A percentile compares a stretch with the other conserved stretches of the same genome.
Conservation (phyloP, 306 rosid genomes). For the Casuarina equisetifolia region DNA sequence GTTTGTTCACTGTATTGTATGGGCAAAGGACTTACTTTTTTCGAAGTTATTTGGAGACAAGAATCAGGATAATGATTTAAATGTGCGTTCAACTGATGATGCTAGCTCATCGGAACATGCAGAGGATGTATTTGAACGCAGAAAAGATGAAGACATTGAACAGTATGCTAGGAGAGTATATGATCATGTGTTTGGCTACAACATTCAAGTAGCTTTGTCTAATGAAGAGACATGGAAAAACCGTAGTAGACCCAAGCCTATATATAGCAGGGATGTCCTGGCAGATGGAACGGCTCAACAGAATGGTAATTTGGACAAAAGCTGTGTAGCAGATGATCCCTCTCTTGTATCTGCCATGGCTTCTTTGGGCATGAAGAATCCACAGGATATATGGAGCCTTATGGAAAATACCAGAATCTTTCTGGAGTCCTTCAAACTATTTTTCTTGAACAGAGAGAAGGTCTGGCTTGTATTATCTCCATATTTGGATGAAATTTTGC, state of each 20-base stretch:
- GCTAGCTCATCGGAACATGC: constrained; percentile 76
- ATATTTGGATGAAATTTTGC: constrained; percentile 22
- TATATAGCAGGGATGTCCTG: constrained; percentile 67
- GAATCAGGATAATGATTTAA: constrained; percentile 89
- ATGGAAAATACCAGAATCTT: constrained; percentile 75
- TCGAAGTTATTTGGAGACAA: constrained; percentile 91
- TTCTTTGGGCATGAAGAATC: constrained; percentile 91
- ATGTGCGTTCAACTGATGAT: constrained; percentile 80
- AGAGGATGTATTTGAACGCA: constrained; percentile 77
- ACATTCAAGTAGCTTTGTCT: constrained; percentile 84
- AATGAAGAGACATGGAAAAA: constrained; percentile 97
- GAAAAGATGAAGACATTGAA: constrained; percentile 73
- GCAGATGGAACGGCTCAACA: constrained; percentile 56
- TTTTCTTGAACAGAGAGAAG: constrained; percentile 78
- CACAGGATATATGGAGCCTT: constrained; percentile 97
- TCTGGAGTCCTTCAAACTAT: constrained; percentile 73
- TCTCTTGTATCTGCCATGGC: constrained; percentile 78
- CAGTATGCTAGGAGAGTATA: constrained; percentile 88
- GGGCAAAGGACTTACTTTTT: constrained; percentile 97
- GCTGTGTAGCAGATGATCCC: constrained; percentile 40
- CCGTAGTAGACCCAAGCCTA: constrained; percentile 84
- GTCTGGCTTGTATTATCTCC: constrained; percentile 38
- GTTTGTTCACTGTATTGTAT: constrained; percentile 98
- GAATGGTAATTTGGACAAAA: constrained; percentile 67
- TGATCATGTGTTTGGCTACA: constrained; percentile 97